phyloP scores from a whole-genome alignment of 306 rosid genomes.

The Biancaea sappan region DNA sequence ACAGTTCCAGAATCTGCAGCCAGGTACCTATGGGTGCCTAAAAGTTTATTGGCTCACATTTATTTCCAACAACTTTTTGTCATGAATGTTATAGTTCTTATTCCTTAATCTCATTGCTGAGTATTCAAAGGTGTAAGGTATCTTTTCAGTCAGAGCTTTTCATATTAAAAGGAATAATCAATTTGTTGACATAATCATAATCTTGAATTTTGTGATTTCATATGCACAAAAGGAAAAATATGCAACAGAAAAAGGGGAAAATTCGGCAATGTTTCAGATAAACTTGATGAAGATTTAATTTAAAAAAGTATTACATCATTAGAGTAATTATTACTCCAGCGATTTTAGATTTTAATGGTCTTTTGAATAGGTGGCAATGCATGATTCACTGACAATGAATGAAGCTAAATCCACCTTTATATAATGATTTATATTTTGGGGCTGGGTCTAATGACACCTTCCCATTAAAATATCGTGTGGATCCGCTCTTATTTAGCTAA shows the following conservation, averaged over 20 bases:
- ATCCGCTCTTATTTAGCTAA: too few species aligned
- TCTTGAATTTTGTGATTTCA: neutral
- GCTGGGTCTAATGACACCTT: neutral
- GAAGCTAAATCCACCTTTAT: neutral
- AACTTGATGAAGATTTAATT: neutral
- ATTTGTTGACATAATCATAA: neutral
- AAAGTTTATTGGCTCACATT: neutral
- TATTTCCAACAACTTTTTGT: neutral
- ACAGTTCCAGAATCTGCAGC: constrained; percentile 58
- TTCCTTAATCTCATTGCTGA: constrained; percentile 9
- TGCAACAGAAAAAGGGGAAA: neutral
- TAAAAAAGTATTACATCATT: neutral
- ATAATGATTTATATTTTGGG: neutral
- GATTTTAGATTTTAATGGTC: neutral
- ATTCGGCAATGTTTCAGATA: neutral
- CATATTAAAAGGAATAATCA: constrained; percentile 6
- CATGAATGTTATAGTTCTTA: neutral
- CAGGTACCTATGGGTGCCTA: constrained; percentile 49
- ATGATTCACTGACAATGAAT: neutral
- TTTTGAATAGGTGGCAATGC: neutral
- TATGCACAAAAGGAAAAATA: neutral
- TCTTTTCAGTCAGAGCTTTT: neutral
- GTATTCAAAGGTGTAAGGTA: neutral
- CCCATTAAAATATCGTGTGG: neutral
- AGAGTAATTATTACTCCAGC: neutral